phyloP scores from a whole-genome alignment of 345 rosid genomes.

The Noccaea bulbosa region DNA sequence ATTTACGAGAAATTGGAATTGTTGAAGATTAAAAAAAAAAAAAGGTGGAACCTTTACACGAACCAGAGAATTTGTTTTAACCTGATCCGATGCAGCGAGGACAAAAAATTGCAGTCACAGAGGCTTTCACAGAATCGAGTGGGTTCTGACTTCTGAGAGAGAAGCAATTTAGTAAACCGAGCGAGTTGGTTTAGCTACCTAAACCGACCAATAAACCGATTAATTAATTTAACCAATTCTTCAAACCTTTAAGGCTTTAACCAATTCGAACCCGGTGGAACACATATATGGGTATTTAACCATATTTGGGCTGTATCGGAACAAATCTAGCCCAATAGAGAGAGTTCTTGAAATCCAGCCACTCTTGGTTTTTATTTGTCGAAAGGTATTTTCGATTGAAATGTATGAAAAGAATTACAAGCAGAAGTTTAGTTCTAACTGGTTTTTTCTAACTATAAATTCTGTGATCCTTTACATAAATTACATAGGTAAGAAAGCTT shows the following conservation, averaged over 20 bases:
- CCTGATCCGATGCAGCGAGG: not conserved
- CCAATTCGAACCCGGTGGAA: not conserved
- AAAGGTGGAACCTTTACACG: not conserved
- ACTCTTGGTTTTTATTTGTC: too few relatives aligned
- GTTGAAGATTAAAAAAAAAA: not conserved
- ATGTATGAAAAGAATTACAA: too few relatives aligned
- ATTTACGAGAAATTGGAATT: not conserved
- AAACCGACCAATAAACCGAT: slow-evolving; percentile 27
- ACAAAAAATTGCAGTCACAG: not conserved
- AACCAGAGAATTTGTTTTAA: not conserved
- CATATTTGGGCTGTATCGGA: not conserved
- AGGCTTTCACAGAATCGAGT: not conserved
- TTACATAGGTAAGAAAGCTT: too few relatives aligned
- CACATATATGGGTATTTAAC: not conserved
- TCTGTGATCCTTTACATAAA: too few relatives aligned
- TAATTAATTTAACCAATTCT: not conserved
- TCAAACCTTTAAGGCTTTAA: not conserved
- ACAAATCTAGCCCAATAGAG: not conserved
- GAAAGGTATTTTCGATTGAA: too few relatives aligned
- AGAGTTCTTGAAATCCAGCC: not conserved
- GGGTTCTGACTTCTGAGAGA: not conserved
- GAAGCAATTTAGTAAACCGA: slow-evolving; percentile 13
- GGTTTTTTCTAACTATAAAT: too few relatives aligned
- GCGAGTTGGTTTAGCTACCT: slow-evolving; percentile 2
- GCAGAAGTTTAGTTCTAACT: too few relatives aligned